Conservation (phyloP, 768 basidiomycete genomes). For the Pleurotus pulmonarius region DNA sequence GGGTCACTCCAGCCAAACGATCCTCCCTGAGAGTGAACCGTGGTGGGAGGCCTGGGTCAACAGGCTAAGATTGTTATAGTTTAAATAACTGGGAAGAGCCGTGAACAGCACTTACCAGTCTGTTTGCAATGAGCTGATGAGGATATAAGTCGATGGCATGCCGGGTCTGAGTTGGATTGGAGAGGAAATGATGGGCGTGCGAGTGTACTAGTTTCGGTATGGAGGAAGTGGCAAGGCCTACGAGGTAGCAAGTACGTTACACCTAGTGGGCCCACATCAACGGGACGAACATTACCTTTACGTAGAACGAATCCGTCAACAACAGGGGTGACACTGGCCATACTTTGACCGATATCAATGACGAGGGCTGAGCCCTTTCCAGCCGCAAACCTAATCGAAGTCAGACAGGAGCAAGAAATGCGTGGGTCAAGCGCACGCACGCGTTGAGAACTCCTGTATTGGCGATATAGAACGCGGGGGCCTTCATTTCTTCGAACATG, state of each 20-base stretch:
- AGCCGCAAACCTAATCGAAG: conserved; percentile 73
- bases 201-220: conserved; percentile 80
- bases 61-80: conserved; percentile 46
- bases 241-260: not conserved
- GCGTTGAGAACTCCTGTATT: conserved; percentile 93
- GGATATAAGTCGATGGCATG: conserved; percentile 68
- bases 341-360: conserved; percentile 87
- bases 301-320: conserved; percentile 97
- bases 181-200: conserved; percentile 68
- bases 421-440: conserved; percentile 39
- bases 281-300: conserved; percentile 57
- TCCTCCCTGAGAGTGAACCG: conserved; percentile 74
- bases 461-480: conserved; percentile 95
- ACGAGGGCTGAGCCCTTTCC: conserved; percentile 97
- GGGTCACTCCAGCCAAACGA: conserved; percentile 65
- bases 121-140: conserved; percentile 87
- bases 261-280: not conserved
- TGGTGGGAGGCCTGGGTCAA: conserved; percentile 64
- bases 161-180: conserved; percentile 43
- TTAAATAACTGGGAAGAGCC: conserved; percentile 6
- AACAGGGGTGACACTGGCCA: conserved; percentile 90
- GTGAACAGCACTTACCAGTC: conserved; percentile 41
- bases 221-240: conserved; percentile 75
- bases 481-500: conserved; percentile 94
- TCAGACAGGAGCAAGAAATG: not conserved